These are phyloP conservation scores for Lentinus brumalis DNA, from an alignment of 768 basidiomycete genomes.

Conservation along the genomic window DNA sequence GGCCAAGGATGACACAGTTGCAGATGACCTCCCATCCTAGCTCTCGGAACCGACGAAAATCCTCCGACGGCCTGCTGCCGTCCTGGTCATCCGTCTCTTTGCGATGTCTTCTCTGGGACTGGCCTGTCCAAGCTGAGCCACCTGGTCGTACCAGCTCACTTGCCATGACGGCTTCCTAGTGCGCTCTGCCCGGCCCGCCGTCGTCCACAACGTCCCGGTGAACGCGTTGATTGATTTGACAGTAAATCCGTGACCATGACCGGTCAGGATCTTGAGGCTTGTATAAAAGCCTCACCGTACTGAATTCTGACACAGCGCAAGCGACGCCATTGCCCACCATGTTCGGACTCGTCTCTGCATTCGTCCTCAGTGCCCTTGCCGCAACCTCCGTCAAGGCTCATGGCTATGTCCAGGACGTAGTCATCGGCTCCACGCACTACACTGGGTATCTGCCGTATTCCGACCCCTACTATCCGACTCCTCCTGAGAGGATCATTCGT, in stretches of 20 bases:
- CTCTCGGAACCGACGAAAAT: not conserved
- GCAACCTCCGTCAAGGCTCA: slow-evolving; percentile 32
- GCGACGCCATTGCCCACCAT: not conserved
- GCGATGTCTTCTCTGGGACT: not conserved
- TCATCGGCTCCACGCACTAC: slow-evolving; percentile 35
- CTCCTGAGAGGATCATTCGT: slow-evolving; percentile 43
- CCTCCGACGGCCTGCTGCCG: not conserved
- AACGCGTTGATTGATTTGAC: no score
- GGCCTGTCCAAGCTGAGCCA: not conserved
- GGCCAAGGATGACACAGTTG: no score
- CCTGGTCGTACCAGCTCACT: not conserved
- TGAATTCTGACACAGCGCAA: not conserved
- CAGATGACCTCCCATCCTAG: not conserved
- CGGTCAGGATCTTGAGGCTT: not conserved
- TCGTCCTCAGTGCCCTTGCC: not conserved
- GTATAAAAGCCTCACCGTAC: not conserved
- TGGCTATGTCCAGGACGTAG: slow-evolving; percentile 45
- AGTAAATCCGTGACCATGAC: no score
- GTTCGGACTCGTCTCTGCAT: not conserved
- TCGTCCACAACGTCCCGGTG: no score
- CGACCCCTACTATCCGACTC: slow-evolving; percentile 39
- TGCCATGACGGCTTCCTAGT: not conserved
- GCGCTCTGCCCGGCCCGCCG: not conserved
- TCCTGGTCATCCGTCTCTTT: not conserved
- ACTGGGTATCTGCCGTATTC: slow-evolving; percentile 42